phyloP scores from a whole-genome alignment of 2,329 filamentous ascomycete species.

The Paracoccidioides brasiliensis region DNA sequence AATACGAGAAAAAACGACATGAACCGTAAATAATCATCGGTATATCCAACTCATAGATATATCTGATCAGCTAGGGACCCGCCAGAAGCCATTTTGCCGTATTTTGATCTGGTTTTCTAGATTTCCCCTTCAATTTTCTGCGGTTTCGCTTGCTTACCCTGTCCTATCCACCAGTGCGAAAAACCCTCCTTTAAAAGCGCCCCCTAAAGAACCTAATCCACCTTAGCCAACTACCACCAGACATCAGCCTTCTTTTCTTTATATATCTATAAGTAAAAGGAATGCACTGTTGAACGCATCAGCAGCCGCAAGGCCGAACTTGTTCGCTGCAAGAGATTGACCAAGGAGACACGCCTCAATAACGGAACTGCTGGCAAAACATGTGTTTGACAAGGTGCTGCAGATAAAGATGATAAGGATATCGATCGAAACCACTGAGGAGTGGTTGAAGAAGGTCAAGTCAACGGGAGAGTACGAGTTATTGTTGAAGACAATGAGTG shows the following conservation, averaged over 20 bases:
- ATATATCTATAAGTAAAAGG: neutral
- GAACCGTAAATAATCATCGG: neutral
- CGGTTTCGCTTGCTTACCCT: neutral
- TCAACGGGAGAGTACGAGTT: conserved; percentile 33
- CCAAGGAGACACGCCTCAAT: conserved; percentile 3
- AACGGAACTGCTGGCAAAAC: conserved; percentile 17
- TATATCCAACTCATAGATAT: neutral
- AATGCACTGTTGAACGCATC: conserved; percentile 5
- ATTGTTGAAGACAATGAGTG: conserved; percentile 38
- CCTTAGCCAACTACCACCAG: neutral
- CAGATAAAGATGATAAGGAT: conserved; percentile 40
- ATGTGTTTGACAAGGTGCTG: conserved; percentile 27
- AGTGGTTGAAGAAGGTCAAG: conserved; percentile 38
- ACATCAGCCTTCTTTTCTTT: neutral
- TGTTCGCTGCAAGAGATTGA: neutral
- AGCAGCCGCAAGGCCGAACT: conserved; percentile 4
- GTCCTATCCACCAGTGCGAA: neutral
- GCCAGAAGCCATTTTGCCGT: neutral
- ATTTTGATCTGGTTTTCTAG: neutral
- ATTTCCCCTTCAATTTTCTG: neutral
- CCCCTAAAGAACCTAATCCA: neutral
- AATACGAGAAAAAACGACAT: neutral
- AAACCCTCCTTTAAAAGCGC: neutral
- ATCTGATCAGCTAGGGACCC: neutral
- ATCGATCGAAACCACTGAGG: conserved; percentile 37